Percentiles rank a stretch among this genome's conserved stretches.
These are phyloP conservation scores for Ceratobasidium sp. DNA, from an alignment of 1,284 basidiomycete species.

Conservation along the genomic window DNA sequence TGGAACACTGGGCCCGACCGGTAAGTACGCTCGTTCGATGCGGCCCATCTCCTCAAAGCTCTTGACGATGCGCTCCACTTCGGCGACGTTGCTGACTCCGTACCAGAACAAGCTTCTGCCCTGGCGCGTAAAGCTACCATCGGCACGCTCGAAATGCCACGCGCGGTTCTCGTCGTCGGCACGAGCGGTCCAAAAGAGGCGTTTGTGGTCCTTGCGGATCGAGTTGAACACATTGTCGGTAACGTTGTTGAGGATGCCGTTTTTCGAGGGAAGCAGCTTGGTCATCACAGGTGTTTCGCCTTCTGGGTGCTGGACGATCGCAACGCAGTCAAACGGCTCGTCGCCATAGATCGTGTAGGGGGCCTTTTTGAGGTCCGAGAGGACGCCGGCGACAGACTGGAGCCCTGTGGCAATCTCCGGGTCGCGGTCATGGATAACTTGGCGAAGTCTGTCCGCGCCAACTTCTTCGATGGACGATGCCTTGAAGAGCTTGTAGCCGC, in stretches of 20 bases:
- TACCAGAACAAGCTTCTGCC: conserved; percentile 98
- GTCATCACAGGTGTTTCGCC: conserved; percentile 91
- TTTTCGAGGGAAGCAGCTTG: conserved; percentile 87
- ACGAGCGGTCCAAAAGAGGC: conserved; percentile 95
- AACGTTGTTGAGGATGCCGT: conserved; percentile 91
- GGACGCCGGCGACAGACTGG: conserved; percentile 88
- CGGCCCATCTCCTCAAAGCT: conserved; percentile 85
- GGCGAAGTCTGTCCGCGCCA: conserved; percentile 91
- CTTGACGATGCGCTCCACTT: conserved; percentile 87
- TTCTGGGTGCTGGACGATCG: conserved; percentile 90
- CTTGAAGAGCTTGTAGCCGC: conserved; percentile 98
- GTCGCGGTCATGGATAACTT: conserved; percentile 93
- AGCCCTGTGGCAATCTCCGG: conserved; percentile 86
- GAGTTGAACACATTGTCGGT: conserved; percentile 97
- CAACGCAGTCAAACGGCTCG: conserved; percentile 94
- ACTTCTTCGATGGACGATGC: conserved; percentile 81
- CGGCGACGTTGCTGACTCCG: conserved; percentile 88
- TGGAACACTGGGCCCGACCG: conserved; percentile 82
- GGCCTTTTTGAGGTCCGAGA: conserved; percentile 77
- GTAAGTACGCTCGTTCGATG: conserved; percentile 87
- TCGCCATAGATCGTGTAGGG: conserved; percentile 98
- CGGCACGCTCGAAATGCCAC: conserved; percentile 99
- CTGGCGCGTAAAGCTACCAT: conserved; percentile 95
- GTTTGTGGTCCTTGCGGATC: conserved; percentile 93
- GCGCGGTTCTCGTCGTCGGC: conserved; percentile 95